Conservation (phyloP, 306 rosid species). For the Gynostemma pentaphyllum region DNA sequence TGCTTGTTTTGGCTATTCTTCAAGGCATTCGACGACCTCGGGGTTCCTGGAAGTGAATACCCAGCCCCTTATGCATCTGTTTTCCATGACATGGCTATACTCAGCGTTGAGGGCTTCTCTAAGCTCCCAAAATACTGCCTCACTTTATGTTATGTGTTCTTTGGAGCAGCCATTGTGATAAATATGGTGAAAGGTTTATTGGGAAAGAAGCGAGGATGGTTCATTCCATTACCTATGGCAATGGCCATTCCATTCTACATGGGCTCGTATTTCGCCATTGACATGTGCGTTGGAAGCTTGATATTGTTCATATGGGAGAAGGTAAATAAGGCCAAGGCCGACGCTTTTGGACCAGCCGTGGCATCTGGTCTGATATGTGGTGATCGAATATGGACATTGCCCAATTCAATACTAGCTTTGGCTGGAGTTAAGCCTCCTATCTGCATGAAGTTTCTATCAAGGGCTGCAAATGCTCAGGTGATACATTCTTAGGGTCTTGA, state of each 20-base stretch:
- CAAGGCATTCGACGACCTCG: constrained; percentile 71
- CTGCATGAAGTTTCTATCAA: constrained; percentile 13
- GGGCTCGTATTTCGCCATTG: constrained; percentile 13
- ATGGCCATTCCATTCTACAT: constrained; percentile 21
- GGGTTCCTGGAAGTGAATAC: constrained; percentile 67
- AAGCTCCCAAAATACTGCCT: constrained; percentile 81
- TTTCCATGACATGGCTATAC: constrained; percentile 80
- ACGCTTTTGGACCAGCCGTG: constrained; percentile 9
- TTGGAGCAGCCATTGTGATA: constrained; percentile 51
- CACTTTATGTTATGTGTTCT: constrained; percentile 56
- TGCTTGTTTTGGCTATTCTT: constrained; percentile 91
- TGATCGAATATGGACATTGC: constrained; percentile 18
- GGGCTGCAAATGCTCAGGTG: constrained; percentile 1
- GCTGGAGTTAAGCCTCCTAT: constrained; percentile 12
- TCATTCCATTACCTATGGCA: constrained; percentile 90
- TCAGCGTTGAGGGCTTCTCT: constrained; percentile 76
- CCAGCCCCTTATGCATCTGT: constrained; percentile 84
- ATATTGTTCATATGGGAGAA: constrained; percentile 14
- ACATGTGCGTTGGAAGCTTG: constrained; percentile 13
- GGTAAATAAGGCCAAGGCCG: constrained; percentile 8
- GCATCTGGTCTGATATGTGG: constrained; percentile 20
- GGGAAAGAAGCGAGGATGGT: constrained; percentile 51
- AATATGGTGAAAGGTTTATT: constrained; percentile 57
- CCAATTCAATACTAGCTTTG: constrained; percentile 8
- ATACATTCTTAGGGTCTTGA: not conserved